Base-by-base conservation (phyloP, 345 rosid species). In the Brassica napus region DNA sequence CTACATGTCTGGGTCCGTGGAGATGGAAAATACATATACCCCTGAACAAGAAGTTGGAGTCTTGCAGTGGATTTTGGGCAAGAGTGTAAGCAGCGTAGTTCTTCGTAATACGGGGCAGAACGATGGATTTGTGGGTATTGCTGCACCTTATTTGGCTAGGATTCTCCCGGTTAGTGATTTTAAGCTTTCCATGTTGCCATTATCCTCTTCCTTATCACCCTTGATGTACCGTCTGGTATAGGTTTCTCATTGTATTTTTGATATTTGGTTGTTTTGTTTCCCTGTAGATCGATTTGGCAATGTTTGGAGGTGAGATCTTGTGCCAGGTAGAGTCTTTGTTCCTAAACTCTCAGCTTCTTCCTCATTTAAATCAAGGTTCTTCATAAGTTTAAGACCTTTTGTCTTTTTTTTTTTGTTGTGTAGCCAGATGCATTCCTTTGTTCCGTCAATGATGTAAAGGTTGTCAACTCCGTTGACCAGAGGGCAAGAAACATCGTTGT, bases 351-450 rank as follows among this genome's bases (percentile, higher is more conserved):
- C 64, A 23, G 11, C 32, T 44, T 59, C 39, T 67, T 73, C 28
- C 18, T 34, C 69, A 37, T 70, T 55, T 12, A 59, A 11, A 74
- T 76, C 77, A 73, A 49, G 28, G n/a, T 55, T 59, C 35, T 77
- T 54, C 34, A 11, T 66, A 30, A 71, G 54, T n/a, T 49, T n/a
- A 14, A 49, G 77, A 64, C 65, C n/a, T 44, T 34, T 49, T 21
- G 23, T 16, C 23, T 54, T 15, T 60, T 73, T 79, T 79, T 69
- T 74, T 47, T 14, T 68, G 54, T 76, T 84, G 44, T 90, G 84
- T 88, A 95, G 99, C 94, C 99, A 89, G 99, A 95, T 90, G 94
- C 97, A 82, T 95, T 95, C 82, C 94, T 95, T 76, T 95, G 99
- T 84, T 95, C 99, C 0, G 74, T 95, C 80, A 87, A 89, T 81